Base-by-base conservation (phyloP, 2,329 filamentous ascomycete genomes). In the Anthostomella pinea region DNA sequence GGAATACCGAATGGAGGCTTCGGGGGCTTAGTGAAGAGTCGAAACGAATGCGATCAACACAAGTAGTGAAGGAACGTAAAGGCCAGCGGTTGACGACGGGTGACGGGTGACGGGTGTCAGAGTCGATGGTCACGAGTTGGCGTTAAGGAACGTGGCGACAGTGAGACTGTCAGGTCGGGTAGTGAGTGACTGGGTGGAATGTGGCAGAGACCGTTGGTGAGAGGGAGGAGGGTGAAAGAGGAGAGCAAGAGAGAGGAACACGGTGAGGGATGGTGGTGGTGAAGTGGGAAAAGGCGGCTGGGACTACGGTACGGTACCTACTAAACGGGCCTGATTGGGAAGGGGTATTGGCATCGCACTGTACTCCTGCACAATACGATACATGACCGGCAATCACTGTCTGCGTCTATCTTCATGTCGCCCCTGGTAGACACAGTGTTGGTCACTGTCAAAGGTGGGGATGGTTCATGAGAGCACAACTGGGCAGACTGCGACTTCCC, bases 21-120 rank as follows among this genome's bases (percentile, higher is more conserved):
- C n/a, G n/a, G n/a, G 44, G 43, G 34, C 30, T 43, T 41, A 32
- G 34, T 37, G 33, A 34, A 33, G 18, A 34, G 38, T 41, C 32
- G 41, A 43, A 56, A 51, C 37, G 49, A 56, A 51, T 56, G 56
- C 51, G 57, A 54, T 57, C 54, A 56, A 57, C 54, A 57, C 53
- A 51, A 43, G 34, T 37, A 37, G 27, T 33, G 43, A 54, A 53
- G 43, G 54, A 58, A 49, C 41, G 54, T 46, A 43, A 48, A 36
- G 38, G 29, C 30, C 41, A 39, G 39, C 46, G 47, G 46, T 51
- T 48, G 39, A 49, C 52, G 49, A 41, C 27, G 38, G 39, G 33
- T 21, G 26, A 15, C 22, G 33, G 30, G 40, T 17, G 35, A 35
- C n/a, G n/a, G n/a, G n/a, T 21, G 39, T 41, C 39, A 38, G 39